phyloP scores from a whole-genome alignment of 139 green algal genomes.

The Picochlorum sp. region DNA sequence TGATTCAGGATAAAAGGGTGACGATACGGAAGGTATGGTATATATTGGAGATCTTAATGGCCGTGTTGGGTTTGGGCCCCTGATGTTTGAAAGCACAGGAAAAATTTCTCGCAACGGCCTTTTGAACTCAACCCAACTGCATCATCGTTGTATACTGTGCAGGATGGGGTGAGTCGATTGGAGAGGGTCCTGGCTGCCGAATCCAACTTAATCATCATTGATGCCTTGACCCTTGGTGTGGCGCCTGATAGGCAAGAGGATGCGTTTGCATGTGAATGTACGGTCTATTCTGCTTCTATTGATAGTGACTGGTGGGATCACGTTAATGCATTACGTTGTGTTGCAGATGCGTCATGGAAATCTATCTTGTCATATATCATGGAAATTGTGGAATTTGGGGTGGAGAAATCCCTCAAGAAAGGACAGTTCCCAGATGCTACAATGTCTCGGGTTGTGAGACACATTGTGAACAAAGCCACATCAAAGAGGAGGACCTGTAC shows the following conservation, averaged over 20 bases:
- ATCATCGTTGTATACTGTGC: background rate
- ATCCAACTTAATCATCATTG: background rate
- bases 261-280: background rate
- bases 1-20: background rate
- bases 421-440: background rate
- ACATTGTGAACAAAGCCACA: no score
- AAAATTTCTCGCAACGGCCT: no score
- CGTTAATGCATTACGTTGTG: background rate
- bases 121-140: background rate
- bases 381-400: background rate
- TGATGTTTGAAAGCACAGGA: no score
- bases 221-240: background rate
- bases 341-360: slow-evolving; percentile 2
- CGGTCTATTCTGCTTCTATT: background rate
- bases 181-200: background rate
- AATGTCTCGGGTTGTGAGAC: no score
- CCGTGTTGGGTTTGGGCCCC: no score
- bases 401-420: background rate
- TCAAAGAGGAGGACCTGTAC: no score
- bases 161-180: background rate
- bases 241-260: background rate
- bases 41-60: no score
- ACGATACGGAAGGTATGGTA: background rate
- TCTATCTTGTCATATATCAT: background rate
- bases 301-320: background rate